Percentiles rank a stretch among this genome's conserved stretches.
Evolutionary conservation across 2,329 filamentous ascomycete genomes (phyloP).

Genomic region (Orbilia blumenaviensis): DNA sequence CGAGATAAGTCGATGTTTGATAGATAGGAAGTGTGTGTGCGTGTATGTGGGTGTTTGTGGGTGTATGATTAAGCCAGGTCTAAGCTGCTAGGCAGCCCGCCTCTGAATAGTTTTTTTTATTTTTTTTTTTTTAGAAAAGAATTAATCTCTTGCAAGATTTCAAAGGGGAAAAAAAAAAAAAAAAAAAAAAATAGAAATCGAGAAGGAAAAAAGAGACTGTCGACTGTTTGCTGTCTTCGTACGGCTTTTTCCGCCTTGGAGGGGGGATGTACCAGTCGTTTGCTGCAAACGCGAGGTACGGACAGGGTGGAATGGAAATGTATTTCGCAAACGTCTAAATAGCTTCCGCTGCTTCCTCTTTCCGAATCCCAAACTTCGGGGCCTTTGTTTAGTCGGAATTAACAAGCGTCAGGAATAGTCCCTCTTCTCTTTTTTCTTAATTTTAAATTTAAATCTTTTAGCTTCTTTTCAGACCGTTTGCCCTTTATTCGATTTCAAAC

Average conservation of each 20-base stretch:
- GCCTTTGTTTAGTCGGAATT: constrained; percentile 11
- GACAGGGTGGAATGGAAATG: constrained; percentile 32
- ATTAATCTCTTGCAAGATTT: no score
- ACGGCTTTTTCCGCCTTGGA: constrained; percentile 47
- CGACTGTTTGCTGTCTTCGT: constrained; percentile 9
- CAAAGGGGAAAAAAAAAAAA: no score
- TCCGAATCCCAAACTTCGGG: constrained; percentile 2
- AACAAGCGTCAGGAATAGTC: neutral
- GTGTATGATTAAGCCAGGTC: neutral
- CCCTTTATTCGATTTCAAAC: neutral
- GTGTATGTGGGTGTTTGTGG: no score
- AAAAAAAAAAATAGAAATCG: neutral
- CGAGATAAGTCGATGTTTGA: no score
- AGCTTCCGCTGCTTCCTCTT: constrained; percentile 22
- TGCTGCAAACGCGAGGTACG: constrained; percentile 38
- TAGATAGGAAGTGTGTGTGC: no score
- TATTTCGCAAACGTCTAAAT: constrained; percentile 49
- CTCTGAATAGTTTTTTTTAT: neutral
- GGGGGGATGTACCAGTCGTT: neutral
- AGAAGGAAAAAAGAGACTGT: constrained; percentile 7
- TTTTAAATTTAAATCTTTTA: no score
- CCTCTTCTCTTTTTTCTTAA: neutral
- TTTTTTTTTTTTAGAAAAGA: neutral
- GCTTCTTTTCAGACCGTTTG: neutral
- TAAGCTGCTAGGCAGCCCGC: constrained; percentile 49